Conservation (phyloP, 2,329 filamentous ascomycete genomes). For the Exserohilum turcica region DNA sequence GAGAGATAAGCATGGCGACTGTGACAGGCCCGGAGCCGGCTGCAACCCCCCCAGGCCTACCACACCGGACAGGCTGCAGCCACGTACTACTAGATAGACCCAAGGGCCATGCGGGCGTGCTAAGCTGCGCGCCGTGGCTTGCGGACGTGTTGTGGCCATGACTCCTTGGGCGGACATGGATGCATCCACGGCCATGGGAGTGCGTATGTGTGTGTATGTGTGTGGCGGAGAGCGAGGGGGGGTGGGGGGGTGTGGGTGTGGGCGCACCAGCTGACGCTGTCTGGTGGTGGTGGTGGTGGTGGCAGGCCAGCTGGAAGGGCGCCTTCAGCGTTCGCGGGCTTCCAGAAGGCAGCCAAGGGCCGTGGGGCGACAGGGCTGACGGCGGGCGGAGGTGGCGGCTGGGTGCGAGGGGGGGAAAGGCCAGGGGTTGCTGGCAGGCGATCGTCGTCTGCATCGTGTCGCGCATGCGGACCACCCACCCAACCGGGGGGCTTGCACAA, state of each 20-base stretch:
- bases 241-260: too few species aligned
- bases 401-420: neutral
- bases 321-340: slow-evolving; percentile 1
- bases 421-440: slow-evolving; percentile 15
- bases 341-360: slow-evolving; percentile 15
- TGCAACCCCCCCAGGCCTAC: slow-evolving; percentile 1
- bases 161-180: too few species aligned
- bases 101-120: neutral
- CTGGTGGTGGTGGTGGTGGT: too few species aligned
- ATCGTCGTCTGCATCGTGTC: slow-evolving; percentile 11
- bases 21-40: slow-evolving; percentile 9
- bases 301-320: too few species aligned
- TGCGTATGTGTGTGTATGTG: too few species aligned
- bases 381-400: slow-evolving; percentile 15
- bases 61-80: neutral
- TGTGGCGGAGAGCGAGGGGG: too few species aligned
- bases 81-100: neutral
- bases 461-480: slow-evolving; percentile 11
- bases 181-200: too few species aligned
- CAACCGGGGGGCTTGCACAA: too few species aligned
- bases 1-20: slow-evolving; percentile 12
- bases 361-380: slow-evolving; percentile 22
- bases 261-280: neutral
- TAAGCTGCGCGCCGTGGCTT: too few species aligned
- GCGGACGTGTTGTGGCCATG: too few species aligned